Evolutionary conservation across 129 eudicot species (phyloP).

Genomic region (Dittrichia graveolens): DNA sequence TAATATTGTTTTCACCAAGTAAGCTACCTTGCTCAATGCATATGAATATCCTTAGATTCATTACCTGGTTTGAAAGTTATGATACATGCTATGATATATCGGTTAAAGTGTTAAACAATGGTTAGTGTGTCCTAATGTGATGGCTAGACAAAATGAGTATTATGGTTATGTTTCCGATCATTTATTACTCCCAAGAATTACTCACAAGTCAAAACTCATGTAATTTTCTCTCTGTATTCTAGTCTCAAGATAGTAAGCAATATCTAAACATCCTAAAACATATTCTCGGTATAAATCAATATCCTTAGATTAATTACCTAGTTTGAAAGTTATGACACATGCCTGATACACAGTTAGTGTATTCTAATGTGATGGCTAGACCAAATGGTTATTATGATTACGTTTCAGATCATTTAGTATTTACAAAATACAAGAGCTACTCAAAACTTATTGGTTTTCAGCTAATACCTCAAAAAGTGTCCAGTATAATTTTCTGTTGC

Average conservation of each 20-base stretch:
- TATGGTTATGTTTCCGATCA: slow-evolving; percentile 8
- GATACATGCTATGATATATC: background rate
- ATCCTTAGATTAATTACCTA: slow-evolving; percentile 7
- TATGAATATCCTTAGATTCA: slow-evolving; percentile 5
- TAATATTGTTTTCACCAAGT: no score
- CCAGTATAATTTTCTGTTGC: background rate
- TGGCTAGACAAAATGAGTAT: background rate
- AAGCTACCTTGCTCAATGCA: no score
- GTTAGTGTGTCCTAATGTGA: background rate
- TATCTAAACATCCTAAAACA: background rate
- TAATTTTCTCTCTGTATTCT: background rate
- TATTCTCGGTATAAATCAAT: background rate
- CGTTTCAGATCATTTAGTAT: slow-evolving; percentile 5
- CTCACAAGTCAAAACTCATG: background rate
- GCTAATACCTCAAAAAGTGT: background rate
- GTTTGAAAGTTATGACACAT: background rate
- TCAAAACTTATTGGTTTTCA: background rate
- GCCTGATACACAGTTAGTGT: background rate
- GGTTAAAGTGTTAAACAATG: no score
- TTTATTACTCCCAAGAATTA: background rate
- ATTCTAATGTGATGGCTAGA: background rate
- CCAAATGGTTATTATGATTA: background rate
- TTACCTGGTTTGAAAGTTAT: background rate
- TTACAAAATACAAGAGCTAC: background rate
- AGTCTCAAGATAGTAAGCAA: background rate